Percentiles rank a stretch among this genome's conserved stretches.
Conservation (phyloP, 164 flowering plant species). For the Stephania japonica region DNA sequence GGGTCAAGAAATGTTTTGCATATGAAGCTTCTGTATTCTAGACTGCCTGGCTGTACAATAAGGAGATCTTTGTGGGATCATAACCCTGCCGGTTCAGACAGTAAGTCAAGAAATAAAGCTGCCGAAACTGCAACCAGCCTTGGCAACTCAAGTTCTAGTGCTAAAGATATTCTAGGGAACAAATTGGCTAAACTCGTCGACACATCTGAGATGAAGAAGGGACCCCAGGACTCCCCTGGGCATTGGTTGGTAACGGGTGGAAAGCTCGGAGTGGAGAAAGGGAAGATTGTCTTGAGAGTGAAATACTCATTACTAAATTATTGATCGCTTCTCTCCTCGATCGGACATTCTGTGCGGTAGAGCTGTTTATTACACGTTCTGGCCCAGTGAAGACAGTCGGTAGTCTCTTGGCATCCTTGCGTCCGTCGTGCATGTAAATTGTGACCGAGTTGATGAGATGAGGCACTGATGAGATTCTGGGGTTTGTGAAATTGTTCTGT, state of each 20-base stretch:
- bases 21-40: conserved; percentile 74
- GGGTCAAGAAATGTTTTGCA: conserved; percentile 66
- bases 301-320: conserved; percentile 79
- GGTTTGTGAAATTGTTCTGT: neutral
- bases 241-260: conserved; percentile 93
- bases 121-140: conserved; percentile 10
- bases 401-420: conserved; percentile 6
- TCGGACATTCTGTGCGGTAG: no score
- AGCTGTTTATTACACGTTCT: neutral
- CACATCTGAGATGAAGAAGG: conserved; percentile 59
- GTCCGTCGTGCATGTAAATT: conserved; percentile 22
- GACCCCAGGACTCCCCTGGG: conserved; percentile 76
- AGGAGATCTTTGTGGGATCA: conserved; percentile 86
- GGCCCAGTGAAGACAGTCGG: neutral
- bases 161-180: conserved; percentile 27
- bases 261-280: conserved; percentile 80
- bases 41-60: conserved; percentile 74
- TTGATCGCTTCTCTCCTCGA: conserved; percentile 22
- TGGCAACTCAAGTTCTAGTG: conserved; percentile 36
- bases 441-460: neutral
- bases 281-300: conserved; percentile 62
- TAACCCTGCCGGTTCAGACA: conserved; percentile 24
- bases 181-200: conserved; percentile 68
- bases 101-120: conserved; percentile 24
- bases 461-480: neutral